These are phyloP conservation scores for Salix suchowensis DNA, from an alignment of 345 rosid species.

Conservation along the genomic window DNA sequence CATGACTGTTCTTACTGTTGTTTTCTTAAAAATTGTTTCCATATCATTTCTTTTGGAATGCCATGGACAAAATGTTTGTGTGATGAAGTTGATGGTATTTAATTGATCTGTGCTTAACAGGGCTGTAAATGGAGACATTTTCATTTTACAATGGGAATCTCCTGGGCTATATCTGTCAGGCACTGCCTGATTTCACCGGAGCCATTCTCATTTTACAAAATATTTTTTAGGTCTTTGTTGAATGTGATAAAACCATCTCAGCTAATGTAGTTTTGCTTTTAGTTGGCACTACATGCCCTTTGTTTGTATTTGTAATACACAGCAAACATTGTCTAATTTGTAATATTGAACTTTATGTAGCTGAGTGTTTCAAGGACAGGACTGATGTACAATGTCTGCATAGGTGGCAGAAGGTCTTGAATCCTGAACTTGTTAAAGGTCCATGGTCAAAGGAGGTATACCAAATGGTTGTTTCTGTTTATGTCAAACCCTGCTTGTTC, in stretches of 20 bases:
- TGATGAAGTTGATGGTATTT: neutral
- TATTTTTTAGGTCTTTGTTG: neutral
- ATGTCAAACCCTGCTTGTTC: constrained; percentile 1
- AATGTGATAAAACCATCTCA: neutral
- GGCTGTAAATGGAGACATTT: neutral
- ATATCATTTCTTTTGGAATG: neutral
- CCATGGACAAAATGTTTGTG: neutral
- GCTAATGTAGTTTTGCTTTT: neutral
- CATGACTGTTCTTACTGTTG: neutral
- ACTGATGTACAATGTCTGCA: constrained; percentile 99
- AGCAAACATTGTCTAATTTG: constrained; percentile 25
- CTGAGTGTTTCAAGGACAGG: constrained; percentile 97
- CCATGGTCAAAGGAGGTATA: constrained; percentile 99
- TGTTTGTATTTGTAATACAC: neutral
- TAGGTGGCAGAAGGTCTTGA: constrained; percentile 99
- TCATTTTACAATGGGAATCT: neutral
- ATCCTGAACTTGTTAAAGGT: constrained; percentile 98
- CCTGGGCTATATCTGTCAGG: neutral
- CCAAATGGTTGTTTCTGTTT: constrained; percentile 8
- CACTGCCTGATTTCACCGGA: neutral
- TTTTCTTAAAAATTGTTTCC: neutral
- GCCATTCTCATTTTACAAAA: neutral
- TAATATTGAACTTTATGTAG: constrained; percentile 41
- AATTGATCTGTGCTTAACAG: neutral
- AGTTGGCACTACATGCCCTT: neutral